Conservation (phyloP, 257 asterid species). For the Nicotiana sylvestris region DNA sequence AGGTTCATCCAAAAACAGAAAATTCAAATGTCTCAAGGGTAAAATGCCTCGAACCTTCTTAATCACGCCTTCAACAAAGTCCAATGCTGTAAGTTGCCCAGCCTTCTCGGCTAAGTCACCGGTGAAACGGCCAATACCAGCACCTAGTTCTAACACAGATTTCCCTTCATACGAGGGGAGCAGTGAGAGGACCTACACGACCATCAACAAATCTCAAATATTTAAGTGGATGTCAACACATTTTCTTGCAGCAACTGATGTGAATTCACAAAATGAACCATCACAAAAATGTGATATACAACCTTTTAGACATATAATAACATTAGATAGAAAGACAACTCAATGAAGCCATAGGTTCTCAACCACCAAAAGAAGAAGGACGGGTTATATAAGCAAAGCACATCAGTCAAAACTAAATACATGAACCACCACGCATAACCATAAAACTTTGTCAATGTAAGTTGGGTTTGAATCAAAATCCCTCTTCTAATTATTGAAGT, state of each 20-base stretch:
- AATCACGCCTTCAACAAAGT: constrained; percentile 70
- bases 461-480: not conserved
- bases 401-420: not conserved
- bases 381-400: not conserved
- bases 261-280: not conserved
- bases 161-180: constrained; percentile 86
- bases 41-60: constrained; percentile 51
- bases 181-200: constrained; percentile 63
- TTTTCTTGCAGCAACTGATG: not conserved
- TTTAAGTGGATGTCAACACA: not conserved
- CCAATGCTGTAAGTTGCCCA: constrained; percentile 61
- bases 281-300: not conserved
- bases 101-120: constrained; percentile 76
- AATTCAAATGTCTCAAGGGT: not conserved
- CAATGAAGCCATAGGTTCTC: not conserved
- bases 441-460: not conserved
- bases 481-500: not conserved
- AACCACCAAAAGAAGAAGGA: not conserved
- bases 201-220: not conserved
- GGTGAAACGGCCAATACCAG: constrained; percentile 99
- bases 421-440: not conserved
- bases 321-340: no score
- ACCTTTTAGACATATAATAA: not conserved
- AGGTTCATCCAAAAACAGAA: not conserved
- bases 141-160: constrained; percentile 88